Evolutionary conservation across 257 asterid genomes (phyloP).

Genomic region (Anisodus tanguticus): DNA sequence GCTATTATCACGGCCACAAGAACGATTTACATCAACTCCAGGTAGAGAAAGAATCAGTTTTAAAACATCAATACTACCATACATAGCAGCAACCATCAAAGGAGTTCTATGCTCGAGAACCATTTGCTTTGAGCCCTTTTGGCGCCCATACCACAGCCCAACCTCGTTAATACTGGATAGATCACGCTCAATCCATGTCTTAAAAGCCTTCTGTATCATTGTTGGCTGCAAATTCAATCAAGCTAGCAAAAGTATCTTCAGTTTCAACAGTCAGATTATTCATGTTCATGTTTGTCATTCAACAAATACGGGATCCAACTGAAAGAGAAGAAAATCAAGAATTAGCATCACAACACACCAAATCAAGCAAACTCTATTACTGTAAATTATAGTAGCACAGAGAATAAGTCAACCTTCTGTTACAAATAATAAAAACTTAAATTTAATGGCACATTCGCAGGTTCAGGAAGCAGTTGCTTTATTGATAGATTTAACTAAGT

Average conservation of each 20-base stretch:
- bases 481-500: neutral
- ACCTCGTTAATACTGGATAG: conserved; percentile 57
- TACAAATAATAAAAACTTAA: neutral
- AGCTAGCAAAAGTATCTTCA: conserved; percentile 57
- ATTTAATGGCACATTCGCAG: neutral
- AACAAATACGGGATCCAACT: conserved; percentile 36
- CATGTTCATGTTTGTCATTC: conserved; percentile 43
- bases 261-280: conserved; percentile 57
- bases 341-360: conserved; percentile 39
- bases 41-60: conserved; percentile 58
- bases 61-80: conserved; percentile 73
- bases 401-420: neutral
- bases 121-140: conserved; percentile 77
- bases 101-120: conserved; percentile 80
- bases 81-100: conserved; percentile 84
- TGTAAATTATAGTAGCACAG: neutral
- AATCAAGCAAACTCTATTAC: neutral
- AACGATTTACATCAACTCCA: conserved; percentile 66
- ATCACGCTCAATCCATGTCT: conserved; percentile 43
- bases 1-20: conserved; percentile 61
- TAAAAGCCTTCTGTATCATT: conserved; percentile 67
- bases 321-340: conserved; percentile 37
- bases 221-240: conserved; percentile 85
- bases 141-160: conserved; percentile 82
- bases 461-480: neutral